Conservation (phyloP, 108 stramenopile genomes). For the Nitzschia palea region DNA sequence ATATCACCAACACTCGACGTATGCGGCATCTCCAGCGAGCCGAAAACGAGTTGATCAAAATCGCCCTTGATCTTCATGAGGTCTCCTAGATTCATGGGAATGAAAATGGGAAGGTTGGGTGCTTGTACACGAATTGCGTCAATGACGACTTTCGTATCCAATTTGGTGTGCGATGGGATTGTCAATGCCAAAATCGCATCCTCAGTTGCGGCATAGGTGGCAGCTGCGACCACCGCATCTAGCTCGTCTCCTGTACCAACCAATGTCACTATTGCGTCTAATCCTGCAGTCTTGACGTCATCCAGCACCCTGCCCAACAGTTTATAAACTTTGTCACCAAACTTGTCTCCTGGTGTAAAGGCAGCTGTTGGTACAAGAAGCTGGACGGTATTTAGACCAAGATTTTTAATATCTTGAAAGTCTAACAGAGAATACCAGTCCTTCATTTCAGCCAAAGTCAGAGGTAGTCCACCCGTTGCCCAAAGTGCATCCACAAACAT, state of each 20-base stretch:
- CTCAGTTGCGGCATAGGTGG: conserved; percentile 33
- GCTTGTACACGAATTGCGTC: conserved; percentile 22
- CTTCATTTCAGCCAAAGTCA: conserved; percentile 42
- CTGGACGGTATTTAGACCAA: conserved; percentile 73
- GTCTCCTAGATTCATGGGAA: conserved; percentile 51
- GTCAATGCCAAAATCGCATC: conserved; percentile 43
- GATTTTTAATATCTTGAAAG: conserved; percentile 56
- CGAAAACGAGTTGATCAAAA: conserved; percentile 42
- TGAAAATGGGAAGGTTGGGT: conserved; percentile 29
- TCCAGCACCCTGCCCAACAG: conserved; percentile 17
- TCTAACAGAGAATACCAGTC: conserved; percentile 51
- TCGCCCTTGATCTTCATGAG: conserved; percentile 24
- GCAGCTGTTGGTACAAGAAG: conserved; percentile 52
- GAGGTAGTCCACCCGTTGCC: conserved; percentile 45
- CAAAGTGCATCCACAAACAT: conserved; percentile 52
- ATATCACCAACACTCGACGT: conserved; percentile 53
- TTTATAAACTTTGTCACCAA: background rate
- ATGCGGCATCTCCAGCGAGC: conserved; percentile 47
- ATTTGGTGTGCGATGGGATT: conserved; percentile 30
- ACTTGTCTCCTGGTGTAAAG: conserved; percentile 22
- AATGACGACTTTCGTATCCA: conserved; percentile 5
- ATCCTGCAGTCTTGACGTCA: conserved; percentile 27
- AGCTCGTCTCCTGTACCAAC: conserved; percentile 38
- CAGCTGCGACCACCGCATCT: conserved; percentile 41
- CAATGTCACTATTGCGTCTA: conserved; percentile 44